Evolutionary conservation across 805 yeast species (phyloP), one percentile per base, ranked within the genome.

Genomic region (Candida railenensis): DNA sequence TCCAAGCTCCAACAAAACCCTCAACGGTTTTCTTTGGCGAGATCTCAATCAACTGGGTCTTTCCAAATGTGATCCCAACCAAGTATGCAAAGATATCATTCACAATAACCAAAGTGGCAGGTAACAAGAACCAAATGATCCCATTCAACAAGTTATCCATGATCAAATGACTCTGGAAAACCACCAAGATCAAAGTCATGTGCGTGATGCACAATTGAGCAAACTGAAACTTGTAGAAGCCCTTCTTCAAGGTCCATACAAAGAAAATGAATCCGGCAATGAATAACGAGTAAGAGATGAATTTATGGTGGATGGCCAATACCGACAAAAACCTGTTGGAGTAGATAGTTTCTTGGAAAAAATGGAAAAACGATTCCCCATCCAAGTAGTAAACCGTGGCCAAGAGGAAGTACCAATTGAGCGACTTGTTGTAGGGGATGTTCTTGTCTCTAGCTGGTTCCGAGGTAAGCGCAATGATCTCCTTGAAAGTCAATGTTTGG

Each of bases 21-120:
- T 94, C 99, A 33, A 92, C 90, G 2, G 99, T 94, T 70, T 94
- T 94, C 68, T 94, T 94, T 47, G 99, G 99, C 11, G 97, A 89
- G 52, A 94, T 89, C 43, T 87, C 89, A 56, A 94, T 89, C 58
- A 94, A 80, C 61, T 89, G 96, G 34, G 97, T 92, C 52, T 77
- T 81, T 46, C 99, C 99, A 69, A 94, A 89, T 1, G 98, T 88
- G 54, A 94, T 94, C 40, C 99, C 99, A 70, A 98, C 94, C 42
- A 94, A 74, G 63, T 94, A 94, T 21, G 99, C 99, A 76, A 89
- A 91, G 45, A 92, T 90, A 63, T 94, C 99, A 64, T 94, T 94
- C 46, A 89, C 87, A 54, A 94, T 89, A 42, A 94, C 99, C 58
- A 92, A 75, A 2, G 94, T 85, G 50, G 89, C 90, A 4, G 99